Evolutionary conservation across 2,329 filamentous ascomycete genomes (phyloP), one percentile per base, ranked within the genome.

Genomic region (Trichoderma koningii): DNA sequence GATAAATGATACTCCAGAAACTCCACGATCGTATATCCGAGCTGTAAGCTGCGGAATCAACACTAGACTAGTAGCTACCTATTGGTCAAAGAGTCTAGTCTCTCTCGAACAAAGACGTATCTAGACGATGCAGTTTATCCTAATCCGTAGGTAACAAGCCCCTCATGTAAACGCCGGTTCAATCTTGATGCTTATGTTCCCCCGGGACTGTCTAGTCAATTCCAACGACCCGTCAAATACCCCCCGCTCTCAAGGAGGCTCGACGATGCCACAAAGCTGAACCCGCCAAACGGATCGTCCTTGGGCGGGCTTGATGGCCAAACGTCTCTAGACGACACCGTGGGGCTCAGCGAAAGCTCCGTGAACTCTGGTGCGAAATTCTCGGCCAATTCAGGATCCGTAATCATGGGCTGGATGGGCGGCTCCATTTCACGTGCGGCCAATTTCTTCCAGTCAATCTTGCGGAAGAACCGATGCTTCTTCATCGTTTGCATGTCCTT

Each of bases 291-390:
- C 7, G 81, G 80, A 63, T 87, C 83, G 61, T 87, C 84, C 70
- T 82, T 82, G 64, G 76, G 75, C 59, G 71, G 74, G 30, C 72
- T 70, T n/a, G 71, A 69, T 14, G 74, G 73, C 79, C 79, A 81
- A 7, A 76, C 73, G 45, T 83, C 78, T 69, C 73, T 77, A 68
- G 72, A 77, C 12, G 78, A 78, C 62, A 88, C 74, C 1, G 90
- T 82, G 6, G 93, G 92, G 74, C 91, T 96, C 61, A 98, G 82
- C 3, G 91, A 86, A 68, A 97, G 78, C 63, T 90, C 88, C 0
- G 94, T 99, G 75, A 99, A 99, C 74, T 97, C 93, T n/a, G 83
- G 82, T 0, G 91, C 86, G 78, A 99, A 99, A 79, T 99, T 99
- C 84, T 99, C 96, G 0, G 95, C 95, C 52, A 97, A 83, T 76